These are phyloP conservation scores for Aspergillus olivimuriae DNA, from an alignment of 495 filamentous ascomycete species.

Conservation along the genomic window DNA sequence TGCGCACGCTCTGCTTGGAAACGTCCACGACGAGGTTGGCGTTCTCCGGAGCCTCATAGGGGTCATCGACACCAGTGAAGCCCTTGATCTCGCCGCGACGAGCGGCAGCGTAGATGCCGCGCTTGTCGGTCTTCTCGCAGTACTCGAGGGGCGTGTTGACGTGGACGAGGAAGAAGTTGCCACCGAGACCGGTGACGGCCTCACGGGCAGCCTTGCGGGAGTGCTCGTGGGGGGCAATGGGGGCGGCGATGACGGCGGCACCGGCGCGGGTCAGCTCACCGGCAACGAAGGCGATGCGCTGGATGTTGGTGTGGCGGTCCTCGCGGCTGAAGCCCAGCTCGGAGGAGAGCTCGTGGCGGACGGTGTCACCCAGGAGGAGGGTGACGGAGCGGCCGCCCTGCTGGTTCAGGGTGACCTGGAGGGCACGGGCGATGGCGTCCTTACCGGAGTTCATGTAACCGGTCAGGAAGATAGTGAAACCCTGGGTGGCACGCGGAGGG, in stretches of 20 bases:
- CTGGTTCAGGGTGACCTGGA: conserved; percentile 97
- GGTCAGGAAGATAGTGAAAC: conserved; percentile 97
- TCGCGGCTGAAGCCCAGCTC: conserved; percentile 92
- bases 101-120: conserved; percentile 81
- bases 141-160: conserved; percentile 88
- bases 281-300: conserved; percentile 93
- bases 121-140: conserved; percentile 92
- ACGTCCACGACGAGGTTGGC: conserved; percentile 78
- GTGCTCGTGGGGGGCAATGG: conserved; percentile 89
- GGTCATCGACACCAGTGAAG: conserved; percentile 97
- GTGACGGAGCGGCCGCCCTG: conserved; percentile 93
- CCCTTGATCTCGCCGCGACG: conserved; percentile 91
- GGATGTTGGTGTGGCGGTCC: conserved; percentile 93
- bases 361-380: conserved; percentile 89
- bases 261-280: conserved; percentile 88
- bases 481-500: conserved; percentile 80
- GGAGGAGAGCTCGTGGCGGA: conserved; percentile 85
- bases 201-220: conserved; percentile 71
- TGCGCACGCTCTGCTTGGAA: conserved; percentile 80
- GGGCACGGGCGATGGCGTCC: conserved; percentile 88
- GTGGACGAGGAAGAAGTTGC: conserved; percentile 90
- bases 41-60: conserved; percentile 82
- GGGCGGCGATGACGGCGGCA: conserved; percentile 91
- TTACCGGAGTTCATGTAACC: conserved; percentile 96
- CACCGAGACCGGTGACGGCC: conserved; percentile 70